Conservation (phyloP, 768 basidiomycete species). For the Pisolithus orientalis region DNA sequence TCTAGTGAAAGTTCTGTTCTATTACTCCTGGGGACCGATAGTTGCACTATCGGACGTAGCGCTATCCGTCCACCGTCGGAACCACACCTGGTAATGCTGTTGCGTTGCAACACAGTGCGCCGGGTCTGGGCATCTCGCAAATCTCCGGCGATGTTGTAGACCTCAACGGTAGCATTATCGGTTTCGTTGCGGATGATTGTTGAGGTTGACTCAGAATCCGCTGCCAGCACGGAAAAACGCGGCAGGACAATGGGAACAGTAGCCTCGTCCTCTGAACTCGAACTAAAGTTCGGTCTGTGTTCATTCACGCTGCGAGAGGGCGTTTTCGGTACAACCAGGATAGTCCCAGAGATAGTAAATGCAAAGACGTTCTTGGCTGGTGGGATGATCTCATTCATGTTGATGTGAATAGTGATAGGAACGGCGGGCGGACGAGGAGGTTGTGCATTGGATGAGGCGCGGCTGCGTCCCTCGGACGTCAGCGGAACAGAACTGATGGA, state of each 20-base stretch:
- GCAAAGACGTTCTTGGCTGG: conserved; percentile 59
- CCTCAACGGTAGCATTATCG: conserved; percentile 48
- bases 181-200: conserved; percentile 57
- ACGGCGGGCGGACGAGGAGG: conserved; percentile 41
- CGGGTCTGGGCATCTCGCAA: conserved; percentile 54
- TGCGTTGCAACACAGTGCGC: conserved; percentile 57
- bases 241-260: conserved; percentile 58
- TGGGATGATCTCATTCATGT: conserved; percentile 71
- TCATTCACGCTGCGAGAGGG: conserved; percentile 18
- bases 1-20: conserved; percentile 16
- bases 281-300: conserved; percentile 10
- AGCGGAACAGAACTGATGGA: conserved; percentile 33
- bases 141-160: conserved; percentile 55
- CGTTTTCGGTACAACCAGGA: conserved; percentile 50
- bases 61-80: conserved; percentile 55
- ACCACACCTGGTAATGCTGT: conserved; percentile 54
- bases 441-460: conserved; percentile 31
- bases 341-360: conserved; percentile 59
- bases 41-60: conserved; percentile 35
- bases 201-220: conserved; percentile 55
- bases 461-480: conserved; percentile 29
- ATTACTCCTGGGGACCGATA: conserved; percentile 14
- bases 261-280: conserved; percentile 19
- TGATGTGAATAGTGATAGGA: conserved; percentile 69
- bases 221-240: conserved; percentile 60